These are phyloP conservation scores for Stenocarpella maydis DNA, from an alignment of 2,329 filamentous ascomycete genomes.

Conservation along the genomic window DNA sequence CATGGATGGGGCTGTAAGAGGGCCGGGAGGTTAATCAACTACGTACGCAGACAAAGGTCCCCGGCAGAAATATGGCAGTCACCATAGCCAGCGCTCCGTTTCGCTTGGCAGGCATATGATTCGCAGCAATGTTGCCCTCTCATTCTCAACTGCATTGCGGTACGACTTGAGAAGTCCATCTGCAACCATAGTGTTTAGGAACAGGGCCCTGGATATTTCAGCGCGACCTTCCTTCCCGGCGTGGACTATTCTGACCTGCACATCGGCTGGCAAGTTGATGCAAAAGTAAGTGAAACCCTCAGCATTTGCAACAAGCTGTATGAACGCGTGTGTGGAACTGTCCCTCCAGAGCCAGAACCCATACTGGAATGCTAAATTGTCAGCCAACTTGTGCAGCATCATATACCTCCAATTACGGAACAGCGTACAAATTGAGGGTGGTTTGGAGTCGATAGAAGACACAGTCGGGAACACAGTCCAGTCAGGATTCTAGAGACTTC, in stretches of 20 bases:
- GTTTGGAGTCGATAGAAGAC: background rate
- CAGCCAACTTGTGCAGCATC: background rate
- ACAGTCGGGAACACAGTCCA: background rate
- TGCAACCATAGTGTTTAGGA: background rate
- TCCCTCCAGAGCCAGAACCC: background rate
- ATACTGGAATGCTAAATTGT: background rate
- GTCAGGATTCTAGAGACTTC: background rate
- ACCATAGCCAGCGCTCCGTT: background rate
- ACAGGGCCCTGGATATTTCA: background rate
- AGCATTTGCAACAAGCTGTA: background rate
- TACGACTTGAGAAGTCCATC: background rate
- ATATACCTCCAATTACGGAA: background rate
- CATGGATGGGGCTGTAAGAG: background rate
- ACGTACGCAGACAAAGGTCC: background rate
- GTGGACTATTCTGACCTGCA: background rate
- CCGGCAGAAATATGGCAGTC: background rate
- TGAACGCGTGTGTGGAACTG: background rate
- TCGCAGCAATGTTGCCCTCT: background rate
- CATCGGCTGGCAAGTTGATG: background rate
- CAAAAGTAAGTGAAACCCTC: background rate
- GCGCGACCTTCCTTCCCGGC: background rate
- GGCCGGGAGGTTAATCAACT: too few relatives aligned
- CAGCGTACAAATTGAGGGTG: background rate
- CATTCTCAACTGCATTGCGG: background rate
- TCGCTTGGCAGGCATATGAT: background rate